Percentiles rank a stretch among this genome's conserved stretches.
Conservation (phyloP, 345 rosid genomes). For the Boechera stricta region DNA sequence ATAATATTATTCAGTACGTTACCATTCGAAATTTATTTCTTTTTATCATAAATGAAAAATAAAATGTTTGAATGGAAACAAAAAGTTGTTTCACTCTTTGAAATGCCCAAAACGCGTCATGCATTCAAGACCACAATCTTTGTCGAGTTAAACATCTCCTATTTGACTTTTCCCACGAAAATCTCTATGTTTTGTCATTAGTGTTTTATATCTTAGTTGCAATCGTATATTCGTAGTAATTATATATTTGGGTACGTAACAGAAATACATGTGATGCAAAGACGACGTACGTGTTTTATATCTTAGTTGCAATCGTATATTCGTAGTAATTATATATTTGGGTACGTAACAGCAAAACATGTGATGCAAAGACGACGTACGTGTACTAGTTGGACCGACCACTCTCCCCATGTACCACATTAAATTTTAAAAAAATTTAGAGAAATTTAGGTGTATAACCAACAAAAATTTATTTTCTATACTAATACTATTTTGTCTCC, state of each 20-base stretch:
- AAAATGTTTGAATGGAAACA: too few relatives aligned
- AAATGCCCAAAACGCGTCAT: too few relatives aligned
- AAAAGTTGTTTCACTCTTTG: too few relatives aligned
- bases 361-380: constrained; percentile 37
- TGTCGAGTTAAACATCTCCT: not conserved
- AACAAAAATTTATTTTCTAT: too few relatives aligned
- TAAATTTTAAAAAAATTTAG: too few relatives aligned
- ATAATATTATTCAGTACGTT: too few relatives aligned
- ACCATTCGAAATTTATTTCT: too few relatives aligned
- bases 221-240: constrained; percentile 5
- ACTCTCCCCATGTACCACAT: constrained; percentile 3
- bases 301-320: constrained; percentile 5
- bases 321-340: constrained; percentile 12
- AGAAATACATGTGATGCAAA: constrained; percentile 35
- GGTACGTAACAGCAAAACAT: constrained; percentile 31
- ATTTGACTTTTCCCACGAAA: constrained; percentile 12
- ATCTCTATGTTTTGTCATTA: constrained; percentile 1
- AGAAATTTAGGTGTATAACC: too few relatives aligned
- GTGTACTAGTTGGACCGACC: constrained; percentile 33
- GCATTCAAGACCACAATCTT: not conserved
- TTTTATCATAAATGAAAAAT: too few relatives aligned
- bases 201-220: constrained; percentile 17
- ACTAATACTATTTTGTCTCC: too few relatives aligned
- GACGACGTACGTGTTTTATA: constrained; percentile 18
- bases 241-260: constrained; percentile 23